A percentile compares a stretch with the other conserved stretches of the same genome.
Conservation (phyloP, 768 basidiomycete species). For the Filobasidium floriforme region DNA sequence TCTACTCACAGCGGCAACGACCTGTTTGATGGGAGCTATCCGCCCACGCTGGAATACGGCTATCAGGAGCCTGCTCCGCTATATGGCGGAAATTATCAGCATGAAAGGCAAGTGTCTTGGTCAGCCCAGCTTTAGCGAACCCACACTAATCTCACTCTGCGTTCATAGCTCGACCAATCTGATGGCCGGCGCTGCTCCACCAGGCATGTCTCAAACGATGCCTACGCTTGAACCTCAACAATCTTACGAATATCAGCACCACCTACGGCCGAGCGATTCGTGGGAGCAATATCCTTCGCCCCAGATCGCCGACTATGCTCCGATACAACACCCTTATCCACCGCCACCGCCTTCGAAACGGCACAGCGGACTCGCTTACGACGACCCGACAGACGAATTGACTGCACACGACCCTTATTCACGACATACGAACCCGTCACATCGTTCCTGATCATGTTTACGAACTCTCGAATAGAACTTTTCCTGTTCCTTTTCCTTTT, state of each 20-base stretch:
- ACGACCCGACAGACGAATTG: slow-evolving; percentile 15
- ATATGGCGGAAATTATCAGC: not conserved
- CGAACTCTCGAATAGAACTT: no score
- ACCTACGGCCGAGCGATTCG: not conserved
- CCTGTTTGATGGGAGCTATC: not conserved
- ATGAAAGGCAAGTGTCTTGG: not conserved
- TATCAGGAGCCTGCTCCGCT: not conserved
- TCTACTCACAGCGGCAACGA: not conserved
- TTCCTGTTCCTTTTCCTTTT: no score
- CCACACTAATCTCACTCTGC: not conserved
- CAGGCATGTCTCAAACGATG: not conserved
- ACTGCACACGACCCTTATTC: no score
- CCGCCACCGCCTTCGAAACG: not conserved
- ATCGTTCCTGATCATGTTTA: no score
- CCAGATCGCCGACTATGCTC: not conserved
- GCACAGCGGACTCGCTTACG: slow-evolving; percentile 35
- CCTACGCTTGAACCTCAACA: not conserved
- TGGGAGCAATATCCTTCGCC: slow-evolving; percentile 6
- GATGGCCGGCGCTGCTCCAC: not conserved
- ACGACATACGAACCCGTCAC: no score
- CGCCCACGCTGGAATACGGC: not conserved
- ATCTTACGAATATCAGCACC: not conserved
- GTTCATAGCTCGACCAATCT: not conserved
- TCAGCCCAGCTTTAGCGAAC: not conserved
- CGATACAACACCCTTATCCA: slow-evolving; percentile 5